Evolutionary conservation across 108 stramenopile genomes (phyloP).

Genomic region (Nannochloropsis granulata): DNA sequence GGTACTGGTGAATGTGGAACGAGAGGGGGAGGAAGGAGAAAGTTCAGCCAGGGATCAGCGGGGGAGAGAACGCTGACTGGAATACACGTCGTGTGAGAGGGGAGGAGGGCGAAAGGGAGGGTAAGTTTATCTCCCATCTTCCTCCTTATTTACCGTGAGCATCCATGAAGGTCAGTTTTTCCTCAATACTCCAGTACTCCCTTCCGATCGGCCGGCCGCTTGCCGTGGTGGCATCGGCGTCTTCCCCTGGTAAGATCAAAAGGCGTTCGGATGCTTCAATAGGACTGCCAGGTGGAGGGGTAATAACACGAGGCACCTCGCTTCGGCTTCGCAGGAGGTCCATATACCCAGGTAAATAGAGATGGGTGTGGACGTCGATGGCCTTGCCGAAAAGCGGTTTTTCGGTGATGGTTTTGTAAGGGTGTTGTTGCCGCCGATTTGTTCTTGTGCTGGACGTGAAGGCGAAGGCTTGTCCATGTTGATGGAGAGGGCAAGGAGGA

Average conservation of each 20-base stretch:
- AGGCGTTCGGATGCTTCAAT: constrained; percentile 1
- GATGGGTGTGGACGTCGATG: constrained; percentile 31
- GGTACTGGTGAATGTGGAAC: too few relatives aligned
- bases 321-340: not conserved
- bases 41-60: too few relatives aligned
- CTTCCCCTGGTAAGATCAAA: constrained; percentile 26
- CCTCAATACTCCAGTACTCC: constrained; percentile 15
- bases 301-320: not conserved
- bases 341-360: constrained; percentile 32
- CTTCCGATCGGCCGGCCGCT: constrained; percentile 13
- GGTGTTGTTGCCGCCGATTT: not conserved
- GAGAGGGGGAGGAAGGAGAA: too few relatives aligned
- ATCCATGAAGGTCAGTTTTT: constrained; percentile 30
- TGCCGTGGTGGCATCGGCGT: not conserved
- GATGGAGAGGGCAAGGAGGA: too few relatives aligned
- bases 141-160: not conserved
- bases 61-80: too few relatives aligned
- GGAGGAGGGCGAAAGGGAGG: too few relatives aligned
- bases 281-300: not conserved
- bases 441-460: too few relatives aligned
- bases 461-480: too few relatives aligned
- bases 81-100: too few relatives aligned
- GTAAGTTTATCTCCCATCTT: too few relatives aligned
- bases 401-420: not conserved
- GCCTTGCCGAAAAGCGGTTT: not conserved